phyloP scores from a whole-genome alignment of 768 basidiomycete species.

The Podaxis pistillaris region DNA sequence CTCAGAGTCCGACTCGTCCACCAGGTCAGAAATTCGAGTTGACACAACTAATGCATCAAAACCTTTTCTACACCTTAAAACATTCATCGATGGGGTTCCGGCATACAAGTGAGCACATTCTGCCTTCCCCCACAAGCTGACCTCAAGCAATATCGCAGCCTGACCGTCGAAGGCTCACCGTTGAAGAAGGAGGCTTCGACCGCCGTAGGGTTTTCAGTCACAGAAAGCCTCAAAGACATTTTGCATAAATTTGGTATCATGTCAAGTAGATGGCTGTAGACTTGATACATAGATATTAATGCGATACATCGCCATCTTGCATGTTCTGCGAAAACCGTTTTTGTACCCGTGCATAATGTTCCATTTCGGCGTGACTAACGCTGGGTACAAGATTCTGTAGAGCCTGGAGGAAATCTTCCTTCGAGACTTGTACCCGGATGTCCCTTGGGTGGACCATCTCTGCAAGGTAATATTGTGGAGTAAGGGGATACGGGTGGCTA shows the following conservation, averaged over 20 bases:
- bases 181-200: constrained; percentile 39
- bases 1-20: not conserved
- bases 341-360: constrained; percentile 76
- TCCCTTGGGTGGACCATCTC: constrained; percentile 74
- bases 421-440: constrained; percentile 70
- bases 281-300: not conserved
- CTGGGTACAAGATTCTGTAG: constrained; percentile 72
- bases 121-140: not conserved
- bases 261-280: constrained; percentile 57
- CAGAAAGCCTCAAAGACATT: constrained; percentile 50
- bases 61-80: constrained; percentile 55
- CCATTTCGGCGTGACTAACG: constrained; percentile 83
- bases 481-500: constrained; percentile 63
- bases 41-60: constrained; percentile 53
- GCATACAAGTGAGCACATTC: constrained; percentile 46
- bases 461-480: constrained; percentile 84
- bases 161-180: constrained; percentile 48
- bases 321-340: constrained; percentile 52
- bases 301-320: not conserved
- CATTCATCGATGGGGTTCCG: constrained; percentile 56
- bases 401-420: constrained; percentile 75
- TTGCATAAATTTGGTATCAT: constrained; percentile 54
- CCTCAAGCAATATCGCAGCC: constrained; percentile 26
- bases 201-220: constrained; percentile 45
- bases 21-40: constrained; percentile 67